Base-by-base conservation (phyloP, 805 yeast species). In the Metschnikowia baotianmanensis region DNA sequence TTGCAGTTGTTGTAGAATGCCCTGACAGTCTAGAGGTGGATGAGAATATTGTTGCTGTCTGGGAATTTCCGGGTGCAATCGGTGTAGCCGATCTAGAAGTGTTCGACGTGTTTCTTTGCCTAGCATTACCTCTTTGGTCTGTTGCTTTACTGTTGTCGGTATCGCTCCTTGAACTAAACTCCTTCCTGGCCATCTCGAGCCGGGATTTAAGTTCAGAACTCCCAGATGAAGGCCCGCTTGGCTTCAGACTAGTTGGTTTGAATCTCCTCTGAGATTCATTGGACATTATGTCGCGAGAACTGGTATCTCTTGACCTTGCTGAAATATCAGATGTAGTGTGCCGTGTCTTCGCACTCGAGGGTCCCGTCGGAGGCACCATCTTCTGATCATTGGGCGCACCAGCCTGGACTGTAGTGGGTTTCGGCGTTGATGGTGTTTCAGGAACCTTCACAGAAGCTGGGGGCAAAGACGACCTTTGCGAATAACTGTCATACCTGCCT, bases 401-500 rank as follows among this genome's bases (percentile, higher is more conserved):
- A 11, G 30, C 17, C 28, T 28, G 18, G 12, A 31, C 7, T 8
- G 9, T 11, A 7, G 31, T 19, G 2, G 15, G 17, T 15, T 19
- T 23, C 25, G 7, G 33, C 45, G 23, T 20, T n/a, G n/a, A n/a
- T n/a, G n/a, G n/a, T n/a, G n/a, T 45, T 48, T 20, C 50, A 49
- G 34, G 17, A 7, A 9, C 6, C 13, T 26, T 20, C 17, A 16
- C 8, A 21, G 16, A 20, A 6, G 23, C 19, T 6, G 19, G 27
- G 21, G 27, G 26, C n/a, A n/a, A 31, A 3, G 33, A 6, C 17
- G 17, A 3, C 13, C 32, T 23, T 13, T 15, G 30, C 17, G 68
- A 52, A 36, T 67, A 67, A 38, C 51, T 51, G 35, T 66, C 70
- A 41, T 63, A 64, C 9, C 67, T 50, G 16, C 62, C 62, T 21